Base-by-base conservation (phyloP, 1,284 basidiomycete genomes). In the Fomes fomentarius region DNA sequence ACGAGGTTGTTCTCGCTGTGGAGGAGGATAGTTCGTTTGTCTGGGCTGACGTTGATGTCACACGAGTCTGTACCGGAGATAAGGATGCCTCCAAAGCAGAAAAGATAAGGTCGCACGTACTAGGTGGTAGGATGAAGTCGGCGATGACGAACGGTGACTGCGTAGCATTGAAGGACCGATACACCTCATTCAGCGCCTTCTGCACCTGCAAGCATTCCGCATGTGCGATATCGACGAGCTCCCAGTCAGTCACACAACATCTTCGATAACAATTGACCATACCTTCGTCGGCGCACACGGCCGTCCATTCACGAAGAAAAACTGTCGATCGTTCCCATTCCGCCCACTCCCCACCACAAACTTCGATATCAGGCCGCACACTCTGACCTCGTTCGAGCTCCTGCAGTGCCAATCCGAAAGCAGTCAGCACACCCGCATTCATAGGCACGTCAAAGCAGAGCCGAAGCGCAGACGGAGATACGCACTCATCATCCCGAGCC, bases 31-130 rank as follows among this genome's bases (percentile, higher is more conserved):
- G 94, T 97, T 5, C 97, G 83, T 69, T 99, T 99, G 74, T 99
- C 97, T 0, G 97, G 96, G 62, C 89, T 94, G 57, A 99, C 92
- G 64, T 99, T 99, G 68, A 99, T 87, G 67, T 99, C 97, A 65
- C 91, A 94, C 1, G 86, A 80, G 57, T 91, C 93, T 94, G 52
- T 3, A 30, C 5, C 40, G 19, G 21, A n/a, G 2, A 26, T 4
- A 6, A 25, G 24, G 26, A 24, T n/a, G 12, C 25, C 37, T 7
- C 21, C 22, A n/a, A 14, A 40, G 12, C 37, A 25, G 1, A 17
- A 22, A 25, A 2, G 47, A 15, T 52, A 86, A n/a, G n/a, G n/a
- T n/a, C n/a, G n/a, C n/a, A n/a, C 87, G 12, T 54, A 92, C 91
- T 80, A 5, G 86, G 85, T 0, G 93, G 92, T 5, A 98, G 70